phyloP scores from a whole-genome alignment of 2,329 filamentous ascomycete species.

The Penicillium glabrum region DNA sequence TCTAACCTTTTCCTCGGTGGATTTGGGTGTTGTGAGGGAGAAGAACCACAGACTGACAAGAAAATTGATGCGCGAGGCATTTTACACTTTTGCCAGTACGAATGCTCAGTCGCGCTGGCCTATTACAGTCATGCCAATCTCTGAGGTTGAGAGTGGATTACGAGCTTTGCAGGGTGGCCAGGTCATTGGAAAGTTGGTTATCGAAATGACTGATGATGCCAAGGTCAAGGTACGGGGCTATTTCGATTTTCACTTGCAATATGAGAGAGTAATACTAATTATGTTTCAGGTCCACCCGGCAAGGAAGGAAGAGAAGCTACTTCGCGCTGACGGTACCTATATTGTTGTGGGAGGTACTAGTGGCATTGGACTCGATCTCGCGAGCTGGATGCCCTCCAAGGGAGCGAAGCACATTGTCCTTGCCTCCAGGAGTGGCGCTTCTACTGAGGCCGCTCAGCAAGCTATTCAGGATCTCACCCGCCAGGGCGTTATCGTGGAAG shows the following conservation, averaged over 20 bases:
- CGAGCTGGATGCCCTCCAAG: constrained; percentile 49
- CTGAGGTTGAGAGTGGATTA: constrained; percentile 24
- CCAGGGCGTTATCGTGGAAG: constrained; percentile 21
- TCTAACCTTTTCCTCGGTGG: constrained; percentile 45
- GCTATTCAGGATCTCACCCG: constrained; percentile 13
- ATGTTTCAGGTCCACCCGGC: constrained; percentile 17
- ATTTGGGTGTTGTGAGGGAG: constrained; percentile 33
- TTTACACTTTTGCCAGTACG: constrained; percentile 14
- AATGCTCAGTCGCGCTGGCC: constrained; percentile 18
- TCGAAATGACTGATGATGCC: constrained; percentile 20
- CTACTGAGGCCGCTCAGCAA: constrained; percentile 16
- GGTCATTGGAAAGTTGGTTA: constrained; percentile 26
- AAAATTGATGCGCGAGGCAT: constrained; percentile 24
- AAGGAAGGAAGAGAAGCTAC: constrained; percentile 17
- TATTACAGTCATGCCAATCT: constrained; percentile 20
- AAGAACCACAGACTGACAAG: constrained; percentile 23
- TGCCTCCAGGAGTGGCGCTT: constrained; percentile 48
- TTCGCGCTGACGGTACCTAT: constrained; percentile 46
- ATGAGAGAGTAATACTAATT: background rate
- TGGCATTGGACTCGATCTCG: constrained; percentile 57
- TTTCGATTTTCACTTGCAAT: background rate
- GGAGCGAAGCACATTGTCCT: constrained; percentile 57
- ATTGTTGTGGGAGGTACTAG: constrained; percentile 59
- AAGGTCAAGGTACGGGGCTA: constrained; percentile 20
- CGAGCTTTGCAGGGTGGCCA: constrained; percentile 25